These are phyloP conservation scores for Glycine latifolia DNA, from an alignment of 306 rosid species.

Conservation along the genomic window DNA sequence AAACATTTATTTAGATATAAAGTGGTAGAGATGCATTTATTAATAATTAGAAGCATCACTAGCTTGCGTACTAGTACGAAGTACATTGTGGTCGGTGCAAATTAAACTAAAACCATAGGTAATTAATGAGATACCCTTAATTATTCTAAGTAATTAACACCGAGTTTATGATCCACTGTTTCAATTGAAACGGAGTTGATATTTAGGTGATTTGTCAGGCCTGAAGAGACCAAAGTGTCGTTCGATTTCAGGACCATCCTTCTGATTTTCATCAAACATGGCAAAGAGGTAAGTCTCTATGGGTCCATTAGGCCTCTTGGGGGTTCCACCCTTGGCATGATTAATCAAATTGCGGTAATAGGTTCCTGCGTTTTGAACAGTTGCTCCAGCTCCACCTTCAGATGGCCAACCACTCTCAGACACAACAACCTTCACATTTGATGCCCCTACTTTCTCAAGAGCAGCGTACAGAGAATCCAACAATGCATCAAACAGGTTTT, in stretches of 20 bases:
- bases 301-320: constrained; percentile 56
- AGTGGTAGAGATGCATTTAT: constrained; percentile 2
- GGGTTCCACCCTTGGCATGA: constrained; percentile 64
- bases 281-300: constrained; percentile 61
- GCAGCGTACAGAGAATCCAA: constrained; percentile 70
- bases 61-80: neutral
- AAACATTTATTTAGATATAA: neutral
- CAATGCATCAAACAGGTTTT: constrained; percentile 63
- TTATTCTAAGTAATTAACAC: neutral
- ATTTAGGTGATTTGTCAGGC: constrained; percentile 58
- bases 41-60: constrained; percentile 29
- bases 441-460: constrained; percentile 64
- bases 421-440: constrained; percentile 57
- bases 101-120: neutral
- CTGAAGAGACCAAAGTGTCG: constrained; percentile 59
- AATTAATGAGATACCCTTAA: neutral
- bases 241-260: constrained; percentile 42
- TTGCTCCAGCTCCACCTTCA: constrained; percentile 53
- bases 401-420: constrained; percentile 91
- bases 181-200: constrained; percentile 50
- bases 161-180: too few species aligned
- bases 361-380: constrained; percentile 53
- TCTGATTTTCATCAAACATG: constrained; percentile 62
- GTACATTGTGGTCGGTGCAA: constrained; percentile 2
- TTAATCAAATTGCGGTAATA: constrained; percentile 63